Percentiles rank a stretch among this genome's conserved stretches.
Evolutionary conservation across 2,329 filamentous ascomycete genomes (phyloP).

Genomic region (Leptoxyphium fumago): DNA sequence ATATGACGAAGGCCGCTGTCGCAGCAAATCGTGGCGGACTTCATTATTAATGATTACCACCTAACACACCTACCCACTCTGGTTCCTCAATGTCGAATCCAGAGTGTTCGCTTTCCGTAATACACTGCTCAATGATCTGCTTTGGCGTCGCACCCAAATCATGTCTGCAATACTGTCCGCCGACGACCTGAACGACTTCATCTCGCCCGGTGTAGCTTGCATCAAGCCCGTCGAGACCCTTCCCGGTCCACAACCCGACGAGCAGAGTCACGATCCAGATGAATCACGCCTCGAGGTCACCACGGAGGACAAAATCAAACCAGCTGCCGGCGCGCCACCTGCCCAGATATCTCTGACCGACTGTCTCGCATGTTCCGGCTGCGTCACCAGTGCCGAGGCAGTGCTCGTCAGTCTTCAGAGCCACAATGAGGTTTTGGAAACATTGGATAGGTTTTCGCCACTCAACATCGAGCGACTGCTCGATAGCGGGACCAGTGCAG

Average conservation of each 20-base stretch:
- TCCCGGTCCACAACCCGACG: constrained; percentile 43
- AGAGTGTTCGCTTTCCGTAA: not conserved
- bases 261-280: constrained; percentile 20
- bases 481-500: not conserved
- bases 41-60: constrained; percentile 1
- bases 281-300: constrained; percentile 65
- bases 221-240: constrained; percentile 95
- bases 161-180: constrained; percentile 97
- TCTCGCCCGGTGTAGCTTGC: constrained; percentile 90
- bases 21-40: too few relatives aligned
- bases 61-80: constrained; percentile 1
- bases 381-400: constrained; percentile 92
- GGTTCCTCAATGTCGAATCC: not conserved
- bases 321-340: constrained; percentile 42
- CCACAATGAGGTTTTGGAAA: constrained; percentile 75
- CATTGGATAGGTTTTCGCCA: constrained; percentile 50
- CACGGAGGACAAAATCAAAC: constrained; percentile 62
- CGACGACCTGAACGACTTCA: constrained; percentile 98
- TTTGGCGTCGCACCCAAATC: not conserved
- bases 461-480: constrained; percentile 1
- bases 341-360: constrained; percentile 93
- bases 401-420: constrained; percentile 92
- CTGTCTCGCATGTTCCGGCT: constrained; percentile 92
- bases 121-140: constrained; percentile 2
- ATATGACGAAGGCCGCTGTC: too few relatives aligned